phyloP scores from a whole-genome alignment of 768 basidiomycete genomes.

The Obba rivulosa region DNA sequence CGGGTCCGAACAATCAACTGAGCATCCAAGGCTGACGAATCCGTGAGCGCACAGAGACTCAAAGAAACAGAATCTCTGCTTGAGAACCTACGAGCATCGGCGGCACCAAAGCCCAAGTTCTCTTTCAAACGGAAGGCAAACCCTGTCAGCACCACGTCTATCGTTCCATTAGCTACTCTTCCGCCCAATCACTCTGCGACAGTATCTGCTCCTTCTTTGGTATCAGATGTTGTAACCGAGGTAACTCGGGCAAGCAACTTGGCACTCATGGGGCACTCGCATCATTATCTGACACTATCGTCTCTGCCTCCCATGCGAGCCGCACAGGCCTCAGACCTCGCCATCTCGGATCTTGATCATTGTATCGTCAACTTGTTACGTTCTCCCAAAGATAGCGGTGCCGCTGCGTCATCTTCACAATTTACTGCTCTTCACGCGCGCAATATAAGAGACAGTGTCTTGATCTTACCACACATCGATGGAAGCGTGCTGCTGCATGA shows the following conservation, averaged over 20 bases:
- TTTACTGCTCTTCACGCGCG: constrained; percentile 61
- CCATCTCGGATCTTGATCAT: constrained; percentile 57
- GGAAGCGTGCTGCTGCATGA: constrained; percentile 75
- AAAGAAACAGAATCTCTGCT: constrained; percentile 53
- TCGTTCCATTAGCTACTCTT: background rate
- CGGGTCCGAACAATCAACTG: background rate
- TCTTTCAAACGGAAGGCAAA: constrained; percentile 50
- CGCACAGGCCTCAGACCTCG: constrained; percentile 42
- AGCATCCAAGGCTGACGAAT: background rate
- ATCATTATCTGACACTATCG: constrained; percentile 40
- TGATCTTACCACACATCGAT: constrained; percentile 58
- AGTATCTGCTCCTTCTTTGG: background rate
- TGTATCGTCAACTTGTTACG: constrained; percentile 70
- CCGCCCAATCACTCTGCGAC: background rate
- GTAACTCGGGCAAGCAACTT: constrained; percentile 20
- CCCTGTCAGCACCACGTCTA: constrained; percentile 17
- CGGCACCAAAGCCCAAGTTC: constrained; percentile 56
- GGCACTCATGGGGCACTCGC: constrained; percentile 40
- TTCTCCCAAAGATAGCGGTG: constrained; percentile 1
- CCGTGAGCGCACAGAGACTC: constrained; percentile 47
- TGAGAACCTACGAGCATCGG: constrained; percentile 42
- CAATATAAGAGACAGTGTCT: constrained; percentile 52
- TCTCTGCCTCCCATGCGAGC: constrained; percentile 24
- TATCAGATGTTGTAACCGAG: background rate
- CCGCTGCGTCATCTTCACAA: background rate